Evolutionary conservation across 1,139 yeast genomes (phyloP), one percentile per base, ranked within the genome.

Genomic region (Hemisphaericaspora xylofermentans): DNA sequence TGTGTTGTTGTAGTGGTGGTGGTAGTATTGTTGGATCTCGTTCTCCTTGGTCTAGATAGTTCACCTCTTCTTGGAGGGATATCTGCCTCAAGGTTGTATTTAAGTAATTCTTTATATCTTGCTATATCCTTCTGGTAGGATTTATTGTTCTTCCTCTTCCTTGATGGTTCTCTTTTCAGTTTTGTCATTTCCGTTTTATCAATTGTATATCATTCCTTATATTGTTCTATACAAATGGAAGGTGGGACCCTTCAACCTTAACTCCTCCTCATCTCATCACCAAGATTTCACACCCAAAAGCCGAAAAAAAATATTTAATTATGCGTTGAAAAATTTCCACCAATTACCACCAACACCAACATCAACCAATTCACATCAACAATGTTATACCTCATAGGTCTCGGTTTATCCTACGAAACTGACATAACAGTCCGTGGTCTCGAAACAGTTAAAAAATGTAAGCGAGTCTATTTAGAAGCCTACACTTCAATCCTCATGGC

Each of bases 401-500:
- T 93, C 44, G 98, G 98, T 6, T 78, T 93, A 43, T 88, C 97
- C 3, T 84, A 88, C 58, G 94, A 82, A 54, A 69, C 84, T 12
- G 98, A 93, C 61, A 89, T 93, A 56, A 91, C 98, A 1, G 97
- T 93, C 12, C 82, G 97, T 52, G 98, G 98, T 1, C 74, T 93
- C 33, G 93, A 91, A 57, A 78, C 85, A 3, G 89, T 93, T 41
- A 82, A 76, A 54, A 78, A 75, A 61, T 91, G 97, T 66, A 81
- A 84, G 57, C 74, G 96, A 33, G 96, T 93, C 10, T 93, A 93
- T 54, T 73, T 93, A 44, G 98, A 93, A 66, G 97, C 96, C 2
- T 93, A 93, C 64, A 93, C 98, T 1, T 86, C 96, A 36, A 91
- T 93, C 49, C 72, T 93, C 48, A 91, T 93, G 97, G 91, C 96